A percentile compares a stretch with the other conserved stretches of the same genome.
Evolutionary conservation across 139 green algal species (phyloP).

Genomic region (Diplosphaera chodatii): DNA sequence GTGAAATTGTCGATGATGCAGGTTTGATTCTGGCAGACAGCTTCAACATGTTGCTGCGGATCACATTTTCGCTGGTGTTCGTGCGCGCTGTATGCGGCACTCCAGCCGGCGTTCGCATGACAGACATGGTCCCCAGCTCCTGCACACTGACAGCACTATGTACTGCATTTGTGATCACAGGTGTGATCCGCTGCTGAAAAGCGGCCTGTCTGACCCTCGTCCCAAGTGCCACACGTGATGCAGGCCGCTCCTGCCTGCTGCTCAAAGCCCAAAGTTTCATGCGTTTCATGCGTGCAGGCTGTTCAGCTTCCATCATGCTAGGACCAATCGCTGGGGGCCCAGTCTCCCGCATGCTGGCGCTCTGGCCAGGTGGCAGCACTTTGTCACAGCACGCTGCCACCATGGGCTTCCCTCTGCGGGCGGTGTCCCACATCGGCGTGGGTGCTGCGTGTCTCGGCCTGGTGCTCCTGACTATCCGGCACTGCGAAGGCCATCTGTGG

Average conservation of each 20-base stretch:
- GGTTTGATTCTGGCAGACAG: constrained; percentile 68
- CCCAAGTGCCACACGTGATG: too few species aligned
- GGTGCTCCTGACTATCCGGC: too few species aligned
- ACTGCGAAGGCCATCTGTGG: too few species aligned
- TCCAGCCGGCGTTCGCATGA: constrained; percentile 23
- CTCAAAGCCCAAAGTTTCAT: too few species aligned
- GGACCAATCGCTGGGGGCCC: neutral
- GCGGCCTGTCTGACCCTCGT: constrained; percentile 6
- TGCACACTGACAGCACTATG: constrained; percentile 9
- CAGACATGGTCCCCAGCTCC: constrained; percentile 23
- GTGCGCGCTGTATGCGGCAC: too few species aligned
- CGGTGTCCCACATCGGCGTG: constrained; percentile 31
- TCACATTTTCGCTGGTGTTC: constrained; percentile 59
- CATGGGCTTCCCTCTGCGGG: neutral
- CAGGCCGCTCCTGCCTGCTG: too few species aligned
- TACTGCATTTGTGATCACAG: neutral
- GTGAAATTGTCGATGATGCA: neutral
- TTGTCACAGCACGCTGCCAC: neutral
- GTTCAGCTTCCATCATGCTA: neutral
- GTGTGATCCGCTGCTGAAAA: neutral
- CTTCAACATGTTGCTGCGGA: constrained; percentile 71
- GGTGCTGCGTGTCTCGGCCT: too few species aligned
- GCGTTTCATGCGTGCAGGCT: neutral
- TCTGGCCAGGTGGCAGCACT: neutral
- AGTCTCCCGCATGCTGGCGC: neutral